Conservation (phyloP, 257 asterid species). For the Primulina huaijiensis region DNA sequence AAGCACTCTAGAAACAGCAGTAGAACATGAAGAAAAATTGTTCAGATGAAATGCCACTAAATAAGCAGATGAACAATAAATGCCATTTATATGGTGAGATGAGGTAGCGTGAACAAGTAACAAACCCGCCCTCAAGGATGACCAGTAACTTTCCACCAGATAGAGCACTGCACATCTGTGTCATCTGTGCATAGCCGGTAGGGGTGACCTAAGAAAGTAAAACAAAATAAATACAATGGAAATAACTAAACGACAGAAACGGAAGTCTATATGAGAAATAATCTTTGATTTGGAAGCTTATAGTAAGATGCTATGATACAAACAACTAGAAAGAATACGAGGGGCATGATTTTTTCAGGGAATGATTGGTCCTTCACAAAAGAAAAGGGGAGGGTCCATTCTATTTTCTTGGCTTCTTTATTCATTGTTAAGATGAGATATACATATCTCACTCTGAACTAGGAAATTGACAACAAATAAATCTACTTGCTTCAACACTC, state of each 20-base stretch:
- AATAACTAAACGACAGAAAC: constrained; percentile 14
- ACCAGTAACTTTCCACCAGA: constrained; percentile 91
- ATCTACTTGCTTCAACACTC: neutral
- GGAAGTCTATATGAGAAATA: constrained; percentile 7
- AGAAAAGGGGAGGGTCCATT: neutral
- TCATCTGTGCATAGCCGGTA: constrained; percentile 87
- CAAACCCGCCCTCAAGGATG: constrained; percentile 98
- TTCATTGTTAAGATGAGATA: too few species aligned
- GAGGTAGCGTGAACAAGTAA: constrained; percentile 27
- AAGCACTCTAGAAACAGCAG: constrained; percentile 12
- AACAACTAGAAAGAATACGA: neutral
- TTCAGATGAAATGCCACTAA: neutral
- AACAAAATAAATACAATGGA: constrained; percentile 6
- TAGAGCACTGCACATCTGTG: constrained; percentile 64
- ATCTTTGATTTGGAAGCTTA: constrained; percentile 14
- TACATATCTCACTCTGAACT: too few species aligned
- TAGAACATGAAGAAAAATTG: constrained; percentile 1
- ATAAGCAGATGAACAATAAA: neutral
- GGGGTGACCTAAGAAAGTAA: constrained; percentile 68
- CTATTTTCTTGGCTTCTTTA: too few species aligned
- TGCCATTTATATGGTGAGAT: constrained; percentile 12
- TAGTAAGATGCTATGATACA: neutral
- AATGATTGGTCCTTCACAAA: neutral
- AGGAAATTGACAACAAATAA: neutral
- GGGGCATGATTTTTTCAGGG: neutral